Evolutionary conservation across 2,329 filamentous ascomycete genomes (phyloP).

Genomic region (Alternaria novae-zelandiae): DNA sequence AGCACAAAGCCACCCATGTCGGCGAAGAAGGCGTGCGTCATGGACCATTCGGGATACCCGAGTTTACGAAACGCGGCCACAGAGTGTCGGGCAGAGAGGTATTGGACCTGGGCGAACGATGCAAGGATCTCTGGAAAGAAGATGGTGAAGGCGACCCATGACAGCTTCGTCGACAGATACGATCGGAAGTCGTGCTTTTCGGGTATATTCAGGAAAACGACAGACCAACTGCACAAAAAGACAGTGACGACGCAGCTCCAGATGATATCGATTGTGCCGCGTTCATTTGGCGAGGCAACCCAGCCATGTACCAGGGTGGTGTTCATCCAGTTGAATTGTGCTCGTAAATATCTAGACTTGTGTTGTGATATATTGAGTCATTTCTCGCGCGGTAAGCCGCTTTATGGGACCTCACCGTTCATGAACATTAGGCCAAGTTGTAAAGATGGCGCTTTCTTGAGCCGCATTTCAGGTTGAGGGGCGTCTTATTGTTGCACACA

Average conservation of each 20-base stretch:
- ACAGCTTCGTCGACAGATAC: neutral
- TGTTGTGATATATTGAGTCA: no score
- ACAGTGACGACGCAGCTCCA: neutral
- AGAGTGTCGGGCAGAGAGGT: neutral
- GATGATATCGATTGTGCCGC: neutral
- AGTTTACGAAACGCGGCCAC: fast-evolving
- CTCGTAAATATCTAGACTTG: no score
- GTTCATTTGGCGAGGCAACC: neutral
- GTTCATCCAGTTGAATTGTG: no score
- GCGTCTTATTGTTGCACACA: no score
- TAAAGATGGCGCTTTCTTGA: no score
- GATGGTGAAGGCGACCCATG: neutral
- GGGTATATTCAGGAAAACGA: neutral
- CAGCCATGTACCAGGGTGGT: neutral
- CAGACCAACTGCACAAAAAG: neutral
- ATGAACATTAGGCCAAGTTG: no score
- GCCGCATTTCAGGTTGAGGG: no score
- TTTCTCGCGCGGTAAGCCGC: no score
- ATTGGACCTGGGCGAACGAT: neutral
- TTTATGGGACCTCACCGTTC: no score
- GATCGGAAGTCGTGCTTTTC: neutral
- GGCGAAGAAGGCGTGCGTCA: neutral
- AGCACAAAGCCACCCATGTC: neutral
- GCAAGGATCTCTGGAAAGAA: neutral
- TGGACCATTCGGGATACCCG: neutral